phyloP scores from a whole-genome alignment of 345 rosid species.

The Bretschneidera sinensis region DNA sequence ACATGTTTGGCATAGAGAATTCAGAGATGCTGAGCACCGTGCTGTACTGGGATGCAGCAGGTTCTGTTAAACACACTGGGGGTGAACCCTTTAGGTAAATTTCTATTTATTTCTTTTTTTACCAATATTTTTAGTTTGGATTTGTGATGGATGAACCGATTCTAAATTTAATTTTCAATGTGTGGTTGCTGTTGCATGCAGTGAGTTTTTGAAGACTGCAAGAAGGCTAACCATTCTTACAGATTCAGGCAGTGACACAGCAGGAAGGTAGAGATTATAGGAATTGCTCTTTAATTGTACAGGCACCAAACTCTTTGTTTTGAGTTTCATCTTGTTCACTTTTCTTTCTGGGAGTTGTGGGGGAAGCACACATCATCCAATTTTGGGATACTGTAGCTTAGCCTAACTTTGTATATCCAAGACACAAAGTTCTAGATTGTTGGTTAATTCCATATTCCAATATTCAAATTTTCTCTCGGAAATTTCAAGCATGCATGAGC shows the following conservation, averaged over 20 bases:
- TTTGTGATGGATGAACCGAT: neutral
- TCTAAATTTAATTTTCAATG: neutral
- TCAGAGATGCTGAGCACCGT: conserved; percentile 68
- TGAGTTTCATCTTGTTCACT: conserved; percentile 3
- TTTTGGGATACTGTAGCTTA: conserved; percentile 19
- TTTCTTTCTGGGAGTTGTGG: conserved; percentile 10
- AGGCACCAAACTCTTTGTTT: conserved; percentile 20
- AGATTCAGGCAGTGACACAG: conserved; percentile 56
- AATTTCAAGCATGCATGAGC: no score
- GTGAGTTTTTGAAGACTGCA: conserved; percentile 80
- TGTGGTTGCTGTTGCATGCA: conserved; percentile 30
- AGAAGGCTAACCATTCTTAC: conserved; percentile 73
- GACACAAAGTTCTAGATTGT: neutral
- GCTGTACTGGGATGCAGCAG: conserved; percentile 59
- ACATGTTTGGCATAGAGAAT: conserved; percentile 65
- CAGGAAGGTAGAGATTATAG: conserved; percentile 36
- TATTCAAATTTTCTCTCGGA: no score
- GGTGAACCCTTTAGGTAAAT: conserved; percentile 78
- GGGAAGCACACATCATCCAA: conserved; percentile 19
- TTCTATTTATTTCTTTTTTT: neutral
- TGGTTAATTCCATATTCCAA: neutral
- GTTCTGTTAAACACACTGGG: conserved; percentile 62
- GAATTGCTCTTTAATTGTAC: conserved; percentile 26
- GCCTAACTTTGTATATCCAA: neutral
- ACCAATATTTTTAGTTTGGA: neutral